phyloP scores from a whole-genome alignment of 176 grass and related monocot species.

The Guadua angustifolia region DNA sequence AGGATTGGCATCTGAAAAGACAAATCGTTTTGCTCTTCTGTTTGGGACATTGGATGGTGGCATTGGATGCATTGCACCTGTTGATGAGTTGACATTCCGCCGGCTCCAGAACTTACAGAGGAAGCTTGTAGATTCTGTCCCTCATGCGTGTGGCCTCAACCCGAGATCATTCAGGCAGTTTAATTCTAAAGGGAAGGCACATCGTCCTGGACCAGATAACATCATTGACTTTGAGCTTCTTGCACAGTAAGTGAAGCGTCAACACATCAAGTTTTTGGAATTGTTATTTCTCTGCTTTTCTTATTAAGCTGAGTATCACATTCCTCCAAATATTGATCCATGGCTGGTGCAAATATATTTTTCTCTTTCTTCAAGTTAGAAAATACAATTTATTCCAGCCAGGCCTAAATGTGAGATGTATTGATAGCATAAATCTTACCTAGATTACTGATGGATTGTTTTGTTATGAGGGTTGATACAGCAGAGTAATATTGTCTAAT shows the following conservation, averaged over 20 bases:
- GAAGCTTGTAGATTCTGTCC: constrained; percentile 76
- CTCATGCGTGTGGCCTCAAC: constrained; percentile 81
- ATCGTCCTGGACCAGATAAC: constrained; percentile 88
- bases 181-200: constrained; percentile 72
- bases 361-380: neutral
- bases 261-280: neutral
- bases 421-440: neutral
- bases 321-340: neutral
- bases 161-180: constrained; percentile 86
- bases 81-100: constrained; percentile 84
- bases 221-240: constrained; percentile 91
- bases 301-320: neutral
- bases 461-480: neutral
- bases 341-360: neutral
- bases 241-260: constrained; percentile 69
- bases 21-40: constrained; percentile 84
- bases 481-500: neutral
- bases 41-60: constrained; percentile 89
- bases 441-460: neutral
- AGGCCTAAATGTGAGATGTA: constrained; percentile 10
- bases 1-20: constrained; percentile 71
- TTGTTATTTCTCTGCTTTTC: neutral
- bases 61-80: constrained; percentile 88
- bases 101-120: constrained; percentile 80
- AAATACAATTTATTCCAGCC: neutral